phyloP scores from a whole-genome alignment of 192 early-diverging fungal species.

The Coemansia sp. region DNA sequence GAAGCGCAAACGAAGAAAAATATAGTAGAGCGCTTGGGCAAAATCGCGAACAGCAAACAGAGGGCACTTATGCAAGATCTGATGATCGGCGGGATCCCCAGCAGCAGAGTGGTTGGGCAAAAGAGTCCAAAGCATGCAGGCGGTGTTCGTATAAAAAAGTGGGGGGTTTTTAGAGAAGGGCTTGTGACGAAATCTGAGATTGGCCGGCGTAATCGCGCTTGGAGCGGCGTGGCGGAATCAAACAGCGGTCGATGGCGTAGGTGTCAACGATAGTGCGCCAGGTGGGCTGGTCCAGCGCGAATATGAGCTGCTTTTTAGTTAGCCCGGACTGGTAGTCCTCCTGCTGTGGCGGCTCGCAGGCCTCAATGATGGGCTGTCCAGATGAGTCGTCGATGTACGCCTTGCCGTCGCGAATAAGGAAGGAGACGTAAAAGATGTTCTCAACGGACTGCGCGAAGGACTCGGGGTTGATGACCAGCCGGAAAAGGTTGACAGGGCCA shows the following conservation, averaged over 20 bases:
- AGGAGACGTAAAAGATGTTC: slow-evolving; percentile 97
- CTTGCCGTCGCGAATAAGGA: slow-evolving; percentile 83
- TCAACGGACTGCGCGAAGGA: slow-evolving; percentile 94
- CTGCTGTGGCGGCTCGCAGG: slow-evolving; percentile 65
- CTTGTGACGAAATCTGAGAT: slow-evolving; percentile 39
- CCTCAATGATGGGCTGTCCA: slow-evolving; percentile 66
- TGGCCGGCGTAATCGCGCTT: slow-evolving; percentile 16
- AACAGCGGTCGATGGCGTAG: slow-evolving; percentile 59
- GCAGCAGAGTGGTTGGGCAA: not conserved
- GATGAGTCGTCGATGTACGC: slow-evolving; percentile 71
- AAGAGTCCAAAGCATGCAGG: not conserved
- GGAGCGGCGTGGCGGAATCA: slow-evolving; percentile 57
- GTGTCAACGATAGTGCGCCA: slow-evolving; percentile 72
- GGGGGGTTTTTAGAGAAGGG: slow-evolving; percentile 4
- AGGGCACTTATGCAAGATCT: slow-evolving; percentile 5
- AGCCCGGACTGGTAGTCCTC: slow-evolving; percentile 67
- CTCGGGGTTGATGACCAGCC: slow-evolving; percentile 84
- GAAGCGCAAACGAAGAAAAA: not conserved
- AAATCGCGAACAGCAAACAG: not conserved
- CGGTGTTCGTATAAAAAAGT: slow-evolving; percentile 3
- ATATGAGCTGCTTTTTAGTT: slow-evolving; percentile 75
- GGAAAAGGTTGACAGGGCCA: slow-evolving; percentile 72
- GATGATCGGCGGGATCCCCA: not conserved
- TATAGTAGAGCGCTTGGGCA: not conserved
- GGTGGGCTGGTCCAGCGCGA: slow-evolving; percentile 64